Percentiles rank a stretch among this genome's conserved stretches.
These are phyloP conservation scores for Diaporthe batatas DNA, from an alignment of 2,329 filamentous ascomycete genomes.

Conservation along the genomic window DNA sequence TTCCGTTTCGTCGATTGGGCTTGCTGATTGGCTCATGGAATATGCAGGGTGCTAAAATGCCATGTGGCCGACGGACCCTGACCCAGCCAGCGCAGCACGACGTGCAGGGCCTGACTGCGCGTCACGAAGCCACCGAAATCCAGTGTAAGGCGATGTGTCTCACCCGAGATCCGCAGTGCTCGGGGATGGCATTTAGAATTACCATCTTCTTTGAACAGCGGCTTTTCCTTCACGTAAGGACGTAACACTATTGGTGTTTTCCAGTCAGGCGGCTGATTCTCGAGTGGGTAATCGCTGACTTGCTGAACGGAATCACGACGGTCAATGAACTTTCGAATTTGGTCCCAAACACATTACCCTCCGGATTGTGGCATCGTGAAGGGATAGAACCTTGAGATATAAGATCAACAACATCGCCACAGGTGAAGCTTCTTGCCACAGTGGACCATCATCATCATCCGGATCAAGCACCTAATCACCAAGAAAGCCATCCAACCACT, in stretches of 20 bases:
- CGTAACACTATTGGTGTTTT: neutral
- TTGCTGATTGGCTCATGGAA: neutral
- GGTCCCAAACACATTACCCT: neutral
- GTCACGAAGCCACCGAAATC: neutral
- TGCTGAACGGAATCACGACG: neutral
- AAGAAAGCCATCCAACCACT: neutral
- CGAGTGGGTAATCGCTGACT: constrained; percentile 17
- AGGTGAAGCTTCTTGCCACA: constrained; percentile 19
- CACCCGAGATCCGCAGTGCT: neutral
- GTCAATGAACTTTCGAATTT: neutral
- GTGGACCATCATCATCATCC: constrained; percentile 27
- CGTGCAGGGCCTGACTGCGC: constrained; percentile 16
- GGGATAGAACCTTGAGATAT: neutral
- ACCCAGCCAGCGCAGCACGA: neutral
- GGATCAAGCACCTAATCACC: constrained; percentile 22
- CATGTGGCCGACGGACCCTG: constrained; percentile 17
- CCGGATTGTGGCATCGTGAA: neutral
- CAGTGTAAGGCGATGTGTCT: neutral
- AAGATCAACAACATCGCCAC: constrained; percentile 7
- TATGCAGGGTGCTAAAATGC: constrained; percentile 26
- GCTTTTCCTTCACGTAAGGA: neutral
- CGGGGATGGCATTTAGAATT: neutral
- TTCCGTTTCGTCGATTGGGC: neutral
- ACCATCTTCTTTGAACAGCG: neutral
- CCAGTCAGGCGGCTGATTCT: constrained; percentile 28